These are phyloP conservation scores for Trichoderma hamatum DNA, from an alignment of 2,329 filamentous ascomycete species.

Conservation along the genomic window DNA sequence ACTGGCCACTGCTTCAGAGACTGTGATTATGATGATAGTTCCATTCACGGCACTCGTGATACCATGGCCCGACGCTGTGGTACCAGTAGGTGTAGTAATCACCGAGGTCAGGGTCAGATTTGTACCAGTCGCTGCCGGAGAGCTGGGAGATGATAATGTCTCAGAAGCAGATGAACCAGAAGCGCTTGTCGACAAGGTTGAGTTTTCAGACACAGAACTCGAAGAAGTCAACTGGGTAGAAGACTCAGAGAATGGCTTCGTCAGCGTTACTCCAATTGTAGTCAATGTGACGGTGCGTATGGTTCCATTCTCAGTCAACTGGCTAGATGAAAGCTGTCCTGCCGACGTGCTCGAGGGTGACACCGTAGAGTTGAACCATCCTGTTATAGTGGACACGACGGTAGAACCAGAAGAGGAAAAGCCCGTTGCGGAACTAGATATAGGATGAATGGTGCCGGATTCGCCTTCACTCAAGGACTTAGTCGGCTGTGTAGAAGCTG, in stretches of 20 bases:
- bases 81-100: constrained; percentile 1
- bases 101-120: constrained; percentile 11
- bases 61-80: neutral
- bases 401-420: neutral
- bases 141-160: neutral
- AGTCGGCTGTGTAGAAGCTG: neutral
- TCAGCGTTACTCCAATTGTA: neutral
- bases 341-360: neutral
- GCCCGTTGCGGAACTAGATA: neutral
- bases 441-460: constrained; percentile 13
- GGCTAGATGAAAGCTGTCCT: neutral
- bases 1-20: constrained; percentile 1
- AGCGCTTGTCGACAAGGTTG: neutral
- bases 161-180: neutral
- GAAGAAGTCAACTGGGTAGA: neutral
- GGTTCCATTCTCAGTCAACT: constrained; percentile 3
- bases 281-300: neutral
- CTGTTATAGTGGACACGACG: neutral
- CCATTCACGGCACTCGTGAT: constrained; percentile 21
- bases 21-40: constrained; percentile 14
- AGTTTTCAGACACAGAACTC: neutral
- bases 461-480: neutral
- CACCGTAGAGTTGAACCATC: neutral
- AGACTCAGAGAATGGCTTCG: neutral
- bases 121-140: neutral